Evolutionary conservation across 768 basidiomycete species (phyloP), one percentile per base, ranked within the genome.

Genomic region (Tremella mesenterica): DNA sequence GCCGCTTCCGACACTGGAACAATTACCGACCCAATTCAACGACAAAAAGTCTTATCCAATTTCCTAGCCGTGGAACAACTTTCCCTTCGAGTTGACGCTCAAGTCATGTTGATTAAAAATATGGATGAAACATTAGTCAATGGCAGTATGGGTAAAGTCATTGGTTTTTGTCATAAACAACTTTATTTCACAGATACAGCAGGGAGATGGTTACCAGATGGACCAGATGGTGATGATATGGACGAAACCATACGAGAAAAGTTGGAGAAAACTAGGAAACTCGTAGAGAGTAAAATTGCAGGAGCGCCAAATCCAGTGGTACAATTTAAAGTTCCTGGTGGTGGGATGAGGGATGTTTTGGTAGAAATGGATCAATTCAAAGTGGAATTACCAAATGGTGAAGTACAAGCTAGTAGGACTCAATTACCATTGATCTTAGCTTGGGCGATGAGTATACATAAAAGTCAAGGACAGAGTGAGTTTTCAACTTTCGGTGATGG

Each of bases 381-480:
- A 75, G 81, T 86, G 3, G 89, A 93, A 69, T 76, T 85, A 36
- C 88, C 88, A n/a, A 84, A 75, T 64, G 90, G 89, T 1, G 88
- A 91, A 63, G 72, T 90, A 16, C 86, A 88, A 70, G 83, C 83
- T 13, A 82, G 80, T 53, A 76, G 92, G 60, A 77, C 76, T 2
- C 92, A 96, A 88, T 71, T 93, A 1, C 89, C 88, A 0, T 70
- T 96, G 23, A 91, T 95, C 54, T 78, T 93, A 33, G 80, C 92
- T 0, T 97, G 92, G 93, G 92, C 93, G 0, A 93, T 96, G 88
- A 88, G 85, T 44, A 97, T 97, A 58, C 95, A 99, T 73, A 99
- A 99, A 71, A 87, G 86, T 10, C 95, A 99, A 72, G 95, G 95
- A 9, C 95, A 97, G 72, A 97, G 71, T 73, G 34, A 59, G 71